Conservation (phyloP, 176 grass and related monocot genomes). For the Carex parvula region DNA sequence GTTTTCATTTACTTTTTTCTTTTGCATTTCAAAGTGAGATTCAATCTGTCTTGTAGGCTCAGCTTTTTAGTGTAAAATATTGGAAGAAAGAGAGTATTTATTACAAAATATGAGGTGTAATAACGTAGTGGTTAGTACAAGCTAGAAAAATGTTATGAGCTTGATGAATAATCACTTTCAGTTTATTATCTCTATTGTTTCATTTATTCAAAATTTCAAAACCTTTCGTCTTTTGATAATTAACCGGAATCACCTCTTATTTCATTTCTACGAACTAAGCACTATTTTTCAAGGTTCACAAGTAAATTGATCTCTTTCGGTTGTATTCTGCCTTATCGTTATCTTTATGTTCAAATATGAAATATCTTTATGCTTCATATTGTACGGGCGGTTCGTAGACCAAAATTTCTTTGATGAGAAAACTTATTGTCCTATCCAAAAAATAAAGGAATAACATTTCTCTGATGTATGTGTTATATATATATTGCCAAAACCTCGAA, state of each 20-base stretch:
- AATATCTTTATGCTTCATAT: too few species aligned
- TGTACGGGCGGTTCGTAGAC: too few species aligned
- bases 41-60: conserved; percentile 8
- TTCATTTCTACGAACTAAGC: neutral
- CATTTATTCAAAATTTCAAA: neutral
- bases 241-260: neutral
- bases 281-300: too few species aligned
- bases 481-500: too few species aligned
- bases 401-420: too few species aligned
- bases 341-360: too few species aligned
- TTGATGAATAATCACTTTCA: neutral
- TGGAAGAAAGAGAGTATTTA: neutral
- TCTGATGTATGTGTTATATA: too few species aligned
- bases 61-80: conserved; percentile 13
- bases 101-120: conserved; percentile 13
- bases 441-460: too few species aligned
- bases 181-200: neutral
- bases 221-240: neutral
- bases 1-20: neutral
- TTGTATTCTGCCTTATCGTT: too few species aligned
- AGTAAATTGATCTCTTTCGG: too few species aligned
- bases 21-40: conserved; percentile 8
- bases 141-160: conserved; percentile 4
- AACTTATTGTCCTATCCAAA: too few species aligned
- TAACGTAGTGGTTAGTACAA: conserved; percentile 18